Base-by-base conservation (phyloP, 2,329 filamentous ascomycete genomes). In the Scleromitrula shiraiana region DNA sequence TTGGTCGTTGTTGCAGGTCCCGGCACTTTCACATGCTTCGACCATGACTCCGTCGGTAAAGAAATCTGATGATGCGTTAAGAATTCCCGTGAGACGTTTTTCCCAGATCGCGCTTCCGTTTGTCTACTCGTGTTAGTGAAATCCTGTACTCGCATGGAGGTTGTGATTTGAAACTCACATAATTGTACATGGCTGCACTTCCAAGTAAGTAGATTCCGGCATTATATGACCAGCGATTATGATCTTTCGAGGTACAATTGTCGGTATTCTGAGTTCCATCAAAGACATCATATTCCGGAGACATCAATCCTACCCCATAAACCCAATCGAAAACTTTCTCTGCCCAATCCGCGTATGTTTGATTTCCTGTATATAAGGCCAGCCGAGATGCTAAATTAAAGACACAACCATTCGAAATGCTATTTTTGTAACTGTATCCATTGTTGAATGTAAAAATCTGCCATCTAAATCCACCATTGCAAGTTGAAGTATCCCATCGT, bases 401-500 rank as follows among this genome's bases (percentile, higher is more conserved):
- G 64, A 80, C 77, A 46, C 74, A 76, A 4, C 74, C 77, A 53
- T 79, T 76, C 1, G 77, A 77, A 51, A 80, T 78, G 19, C 76
- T 74, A 53, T 80, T 80, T 59, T 81, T 91, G 72, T 90, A 88
- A 57, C 82, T 74, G 66, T 82, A 94, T n/a, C 88, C 88, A 32
- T 76, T 78, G 61, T 91, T 89, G 70, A 85, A 88, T 1, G 76
- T 71, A 62, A 84, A 90, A 38, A 93, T 87, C 67, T 95, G 88
- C 85, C 86, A 91, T 50, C 84, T 77, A 42, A 93, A 65, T 12
- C 87, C 88, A 36, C 87, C 87, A 10, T 71, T 72, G 57, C 88
- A 93, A 44, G 77, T 68, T 20, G 30, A 39, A 17, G 27, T 46
- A 52, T 89, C 85, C 85, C 85, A 90, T 29, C 84, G 77, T n/a